Evolutionary conservation across 1,284 basidiomycete species (phyloP).

Genomic region (Pyrrhoderma noxium): DNA sequence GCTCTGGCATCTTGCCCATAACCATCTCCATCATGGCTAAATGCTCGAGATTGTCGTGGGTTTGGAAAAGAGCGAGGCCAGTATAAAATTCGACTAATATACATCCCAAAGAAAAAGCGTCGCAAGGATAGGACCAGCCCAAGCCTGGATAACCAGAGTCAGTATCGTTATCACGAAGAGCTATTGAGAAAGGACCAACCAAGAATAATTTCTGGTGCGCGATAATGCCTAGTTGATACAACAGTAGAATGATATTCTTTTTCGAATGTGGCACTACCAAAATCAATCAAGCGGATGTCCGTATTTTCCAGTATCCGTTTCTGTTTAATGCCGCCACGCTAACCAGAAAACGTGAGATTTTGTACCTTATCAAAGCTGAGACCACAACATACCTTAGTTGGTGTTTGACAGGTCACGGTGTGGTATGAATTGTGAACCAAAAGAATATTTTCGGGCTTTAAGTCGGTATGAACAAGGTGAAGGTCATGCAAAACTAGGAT

Average conservation of each 20-base stretch:
- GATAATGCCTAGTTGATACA: slow-evolving; percentile 96
- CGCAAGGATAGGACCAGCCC: slow-evolving; percentile 98
- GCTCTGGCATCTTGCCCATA: slow-evolving; percentile 92
- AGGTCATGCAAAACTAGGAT: slow-evolving; percentile 81
- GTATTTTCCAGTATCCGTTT: slow-evolving; percentile 81
- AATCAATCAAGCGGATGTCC: slow-evolving; percentile 96
- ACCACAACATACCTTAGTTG: slow-evolving; percentile 44
- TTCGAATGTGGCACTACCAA: slow-evolving; percentile 97
- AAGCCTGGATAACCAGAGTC: slow-evolving; percentile 50
- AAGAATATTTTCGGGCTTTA: slow-evolving; percentile 98
- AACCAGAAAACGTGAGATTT: neutral
- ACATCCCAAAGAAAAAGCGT: slow-evolving; percentile 97
- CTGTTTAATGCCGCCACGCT: slow-evolving; percentile 46
- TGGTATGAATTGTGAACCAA: slow-evolving; percentile 82
- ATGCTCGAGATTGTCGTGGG: slow-evolving; percentile 98
- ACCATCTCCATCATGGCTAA: slow-evolving; percentile 99
- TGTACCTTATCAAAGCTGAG: neutral
- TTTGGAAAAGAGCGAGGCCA: slow-evolving; percentile 96
- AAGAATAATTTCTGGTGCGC: slow-evolving; percentile 98
- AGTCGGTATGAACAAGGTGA: slow-evolving; percentile 93
- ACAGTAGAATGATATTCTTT: slow-evolving; percentile 98
- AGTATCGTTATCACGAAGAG: slow-evolving; percentile 6
- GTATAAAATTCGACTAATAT: slow-evolving; percentile 99
- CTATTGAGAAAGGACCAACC: slow-evolving; percentile 42
- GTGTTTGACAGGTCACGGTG: slow-evolving; percentile 46